phyloP scores from a whole-genome alignment of 1,284 basidiomycete genomes.

The Boletus hoseneyae region DNA sequence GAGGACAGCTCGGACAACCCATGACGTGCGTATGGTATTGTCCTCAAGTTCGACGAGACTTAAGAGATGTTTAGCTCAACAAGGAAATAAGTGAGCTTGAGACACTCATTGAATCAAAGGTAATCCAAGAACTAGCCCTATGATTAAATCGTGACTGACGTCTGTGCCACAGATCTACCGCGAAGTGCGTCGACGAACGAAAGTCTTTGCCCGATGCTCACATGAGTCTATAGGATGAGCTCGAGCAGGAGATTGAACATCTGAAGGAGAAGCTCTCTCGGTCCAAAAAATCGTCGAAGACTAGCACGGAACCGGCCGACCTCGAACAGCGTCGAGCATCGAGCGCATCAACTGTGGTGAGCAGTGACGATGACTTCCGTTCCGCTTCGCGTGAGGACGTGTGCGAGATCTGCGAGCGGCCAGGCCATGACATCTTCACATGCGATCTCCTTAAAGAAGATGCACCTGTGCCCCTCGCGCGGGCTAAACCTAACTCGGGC shows the following conservation, averaged over 20 bases:
- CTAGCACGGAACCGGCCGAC: slow-evolving; percentile 40
- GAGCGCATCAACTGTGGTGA: slow-evolving; percentile 26
- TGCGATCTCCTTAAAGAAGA: slow-evolving; percentile 61
- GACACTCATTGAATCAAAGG: slow-evolving; percentile 85
- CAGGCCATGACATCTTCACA: slow-evolving; percentile 79
- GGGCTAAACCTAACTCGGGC: slow-evolving; percentile 7
- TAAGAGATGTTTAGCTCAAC: slow-evolving; percentile 56
- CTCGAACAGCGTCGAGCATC: slow-evolving; percentile 26
- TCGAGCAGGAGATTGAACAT: slow-evolving; percentile 80
- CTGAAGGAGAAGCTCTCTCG: slow-evolving; percentile 66
- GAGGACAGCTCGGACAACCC: slow-evolving; percentile 65
- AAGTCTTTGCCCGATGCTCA: slow-evolving; percentile 3
- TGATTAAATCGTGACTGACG: slow-evolving; percentile 12
- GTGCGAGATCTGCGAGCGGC: slow-evolving; percentile 82
- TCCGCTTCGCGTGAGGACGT: slow-evolving; percentile 37
- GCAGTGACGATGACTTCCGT: slow-evolving; percentile 18
- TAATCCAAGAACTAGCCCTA: slow-evolving; percentile 27
- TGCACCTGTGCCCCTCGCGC: slow-evolving; percentile 9
- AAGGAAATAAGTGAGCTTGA: slow-evolving; percentile 91
- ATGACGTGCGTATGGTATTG: slow-evolving; percentile 52
- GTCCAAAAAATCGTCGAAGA: slow-evolving; percentile 56
- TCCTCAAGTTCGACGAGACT: slow-evolving; percentile 4
- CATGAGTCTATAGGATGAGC: slow-evolving; percentile 61
- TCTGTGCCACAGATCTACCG: slow-evolving; percentile 69
- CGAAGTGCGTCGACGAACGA: slow-evolving; percentile 48